Evolutionary conservation across 2,329 filamentous ascomycete genomes (phyloP), one percentile per base, ranked within the genome.

Genomic region (Nemania diffusa): DNA sequence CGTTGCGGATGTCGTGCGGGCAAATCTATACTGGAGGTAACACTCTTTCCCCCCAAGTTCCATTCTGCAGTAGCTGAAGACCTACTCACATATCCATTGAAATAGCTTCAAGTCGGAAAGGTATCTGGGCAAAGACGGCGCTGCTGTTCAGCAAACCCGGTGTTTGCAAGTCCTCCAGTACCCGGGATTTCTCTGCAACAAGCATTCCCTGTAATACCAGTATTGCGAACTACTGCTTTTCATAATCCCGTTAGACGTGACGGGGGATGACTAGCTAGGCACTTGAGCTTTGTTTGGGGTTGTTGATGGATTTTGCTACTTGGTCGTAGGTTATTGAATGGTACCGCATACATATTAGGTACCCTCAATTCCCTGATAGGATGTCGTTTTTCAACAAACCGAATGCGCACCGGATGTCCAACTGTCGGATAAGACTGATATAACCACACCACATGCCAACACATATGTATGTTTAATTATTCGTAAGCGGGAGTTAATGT

Each of bases 1-100:
- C 5, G 42, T 69, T 32, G 55, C 60, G 1, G 61, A 69, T 29
- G 48, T 69, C 5, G 56, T 59, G 20, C 57, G 57, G 0, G 69
- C 57, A 51, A 71, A 67, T 53, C 26, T 71, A 20, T 42, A 67
- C 50, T 71, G 69, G 69, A 71, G 69, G 69, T 58, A 62, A 51
- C 24, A 26, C 40, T 13, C 20, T 22, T 15, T 15, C 20, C 27
- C 8, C 26, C 8, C 32, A 29, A 42, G 37, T 5, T 29, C 48
- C 13, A 17, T 27, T 29, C 24, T 15, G 27, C 17, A n/a, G n/a
- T n/a, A n/a, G n/a, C 13, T 3, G 13, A 2, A 29, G 3, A 29
- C 6, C 17, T 3, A 17, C 57, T 61, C n/a, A 65, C 50, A 40
- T 20, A 20, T 37, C 22, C 37, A 11, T 9, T 26, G 22, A 17